Percentiles rank a stretch among this genome's conserved stretches.
phyloP scores from a whole-genome alignment of 768 basidiomycete genomes.

The Termitomyces titanicus region DNA sequence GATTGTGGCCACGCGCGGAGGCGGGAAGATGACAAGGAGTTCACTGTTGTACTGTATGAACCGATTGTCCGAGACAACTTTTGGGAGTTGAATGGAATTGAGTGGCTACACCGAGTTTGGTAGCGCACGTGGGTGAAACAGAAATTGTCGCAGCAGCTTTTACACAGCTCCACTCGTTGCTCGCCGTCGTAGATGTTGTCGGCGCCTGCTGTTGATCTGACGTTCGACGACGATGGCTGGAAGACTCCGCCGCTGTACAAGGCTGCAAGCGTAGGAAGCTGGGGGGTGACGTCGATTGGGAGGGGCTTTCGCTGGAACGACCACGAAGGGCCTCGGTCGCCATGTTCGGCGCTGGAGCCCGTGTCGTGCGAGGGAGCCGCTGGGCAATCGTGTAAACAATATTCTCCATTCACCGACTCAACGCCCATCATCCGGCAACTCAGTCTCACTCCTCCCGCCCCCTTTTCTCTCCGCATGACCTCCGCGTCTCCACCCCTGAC shows the following conservation, averaged over 20 bases:
- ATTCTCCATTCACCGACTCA: conserved; percentile 22
- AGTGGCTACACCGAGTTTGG: background rate
- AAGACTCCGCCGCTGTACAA: conserved; percentile 42
- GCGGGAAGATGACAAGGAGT: background rate
- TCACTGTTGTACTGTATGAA: no score
- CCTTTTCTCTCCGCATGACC: conserved; percentile 25
- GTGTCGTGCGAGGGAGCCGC: conserved; percentile 12
- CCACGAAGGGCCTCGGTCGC: conserved; percentile 22
- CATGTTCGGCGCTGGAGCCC: conserved; percentile 17
- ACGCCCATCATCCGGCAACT: background rate
- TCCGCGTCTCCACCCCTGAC: conserved; percentile 26
- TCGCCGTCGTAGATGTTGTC: conserved; percentile 49
- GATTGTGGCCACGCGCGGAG: background rate
- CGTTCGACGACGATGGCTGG: conserved; percentile 75
- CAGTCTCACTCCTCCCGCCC: conserved; percentile 15
- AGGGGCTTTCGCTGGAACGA: conserved; percentile 76
- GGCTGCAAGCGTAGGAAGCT: conserved; percentile 73
- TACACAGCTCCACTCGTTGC: conserved; percentile 9
- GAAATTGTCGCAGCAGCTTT: conserved; percentile 1
- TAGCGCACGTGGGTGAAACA: conserved; percentile 8
- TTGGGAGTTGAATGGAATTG: background rate
- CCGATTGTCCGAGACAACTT: no score
- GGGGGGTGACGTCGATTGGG: conserved; percentile 83
- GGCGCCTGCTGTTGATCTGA: conserved; percentile 52
- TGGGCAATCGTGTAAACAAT: conserved; percentile 33